These are phyloP conservation scores for Penicillium sp. DNA, from an alignment of 2,329 filamentous ascomycete genomes.

Conservation along the genomic window DNA sequence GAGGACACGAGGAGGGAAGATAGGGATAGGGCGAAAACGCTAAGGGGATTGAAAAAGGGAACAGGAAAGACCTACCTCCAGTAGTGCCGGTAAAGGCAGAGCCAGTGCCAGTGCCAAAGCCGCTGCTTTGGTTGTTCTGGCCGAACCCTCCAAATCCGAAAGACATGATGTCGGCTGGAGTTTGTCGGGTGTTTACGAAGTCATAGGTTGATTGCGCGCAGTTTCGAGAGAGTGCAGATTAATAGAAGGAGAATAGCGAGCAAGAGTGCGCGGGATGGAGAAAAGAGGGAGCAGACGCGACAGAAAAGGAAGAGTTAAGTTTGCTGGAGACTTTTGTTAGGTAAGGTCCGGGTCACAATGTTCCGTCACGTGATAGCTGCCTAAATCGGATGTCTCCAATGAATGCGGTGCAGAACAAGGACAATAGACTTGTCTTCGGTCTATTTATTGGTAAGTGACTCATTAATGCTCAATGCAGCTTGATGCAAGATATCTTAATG, in stretches of 20 bases:
- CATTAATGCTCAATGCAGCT: background rate
- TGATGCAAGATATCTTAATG: background rate
- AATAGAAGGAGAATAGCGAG: background rate
- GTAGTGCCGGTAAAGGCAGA: conserved; percentile 35
- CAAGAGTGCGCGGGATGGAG: conserved; percentile 16
- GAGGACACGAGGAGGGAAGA: conserved; percentile 9
- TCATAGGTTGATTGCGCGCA: conserved; percentile 29
- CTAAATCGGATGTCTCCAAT: conserved; percentile 10
- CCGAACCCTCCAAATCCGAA: conserved; percentile 59
- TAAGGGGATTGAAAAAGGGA: conserved; percentile 1
- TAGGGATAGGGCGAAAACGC: conserved; percentile 8
- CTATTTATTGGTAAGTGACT: background rate
- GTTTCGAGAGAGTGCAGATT: conserved; percentile 1
- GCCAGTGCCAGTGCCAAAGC: conserved; percentile 40
- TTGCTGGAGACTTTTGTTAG: conserved; percentile 19
- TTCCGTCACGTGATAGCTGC: conserved; percentile 23
- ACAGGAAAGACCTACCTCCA: conserved; percentile 35
- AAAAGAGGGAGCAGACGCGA: conserved; percentile 24
- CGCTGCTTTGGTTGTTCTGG: conserved; percentile 51
- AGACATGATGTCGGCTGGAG: conserved; percentile 36
- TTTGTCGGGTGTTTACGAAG: conserved; percentile 24
- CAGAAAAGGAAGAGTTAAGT: conserved; percentile 24
- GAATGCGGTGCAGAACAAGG: background rate
- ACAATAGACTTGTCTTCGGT: background rate
- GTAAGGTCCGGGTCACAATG: conserved; percentile 19